These are phyloP conservation scores for Breynia disticha DNA, from an alignment of 441 rosid species.

Conservation along the genomic window DNA sequence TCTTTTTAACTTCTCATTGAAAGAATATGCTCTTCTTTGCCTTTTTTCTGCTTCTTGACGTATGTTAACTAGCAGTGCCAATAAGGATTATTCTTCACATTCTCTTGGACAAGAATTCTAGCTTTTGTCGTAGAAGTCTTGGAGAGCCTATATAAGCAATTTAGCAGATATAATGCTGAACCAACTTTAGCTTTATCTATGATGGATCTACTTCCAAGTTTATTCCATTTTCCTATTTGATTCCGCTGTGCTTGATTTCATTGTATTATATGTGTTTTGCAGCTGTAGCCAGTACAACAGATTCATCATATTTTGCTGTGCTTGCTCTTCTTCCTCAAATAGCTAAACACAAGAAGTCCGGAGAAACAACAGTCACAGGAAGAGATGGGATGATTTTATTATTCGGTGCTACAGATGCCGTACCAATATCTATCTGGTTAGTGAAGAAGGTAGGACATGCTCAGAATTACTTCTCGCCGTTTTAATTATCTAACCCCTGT, in stretches of 20 bases:
- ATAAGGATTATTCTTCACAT: too few species aligned
- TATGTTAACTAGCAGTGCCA: too few species aligned
- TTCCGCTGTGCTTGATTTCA: background rate
- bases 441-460: conserved; percentile 46
- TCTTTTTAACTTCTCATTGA: too few species aligned
- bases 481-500: background rate
- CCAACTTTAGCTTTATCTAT: too few species aligned
- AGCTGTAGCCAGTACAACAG: conserved; percentile 52
- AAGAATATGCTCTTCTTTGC: too few species aligned
- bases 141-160: too few species aligned
- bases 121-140: too few species aligned
- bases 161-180: too few species aligned
- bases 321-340: conserved; percentile 44
- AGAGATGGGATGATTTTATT: conserved; percentile 58
- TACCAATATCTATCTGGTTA: conserved; percentile 58
- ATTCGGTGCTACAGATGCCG: conserved; percentile 51
- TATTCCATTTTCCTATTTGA: background rate
- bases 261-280: conserved; percentile 15
- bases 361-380: conserved; percentile 27
- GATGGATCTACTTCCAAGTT: background rate
- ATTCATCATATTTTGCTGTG: conserved; percentile 50
- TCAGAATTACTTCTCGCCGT: background rate
- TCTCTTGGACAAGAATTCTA: too few species aligned
- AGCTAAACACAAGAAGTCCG: conserved; percentile 20
- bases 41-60: too few species aligned